These are phyloP conservation scores for Floccularia luteovirens DNA, from an alignment of 768 basidiomycete species.

Conservation along the genomic window DNA sequence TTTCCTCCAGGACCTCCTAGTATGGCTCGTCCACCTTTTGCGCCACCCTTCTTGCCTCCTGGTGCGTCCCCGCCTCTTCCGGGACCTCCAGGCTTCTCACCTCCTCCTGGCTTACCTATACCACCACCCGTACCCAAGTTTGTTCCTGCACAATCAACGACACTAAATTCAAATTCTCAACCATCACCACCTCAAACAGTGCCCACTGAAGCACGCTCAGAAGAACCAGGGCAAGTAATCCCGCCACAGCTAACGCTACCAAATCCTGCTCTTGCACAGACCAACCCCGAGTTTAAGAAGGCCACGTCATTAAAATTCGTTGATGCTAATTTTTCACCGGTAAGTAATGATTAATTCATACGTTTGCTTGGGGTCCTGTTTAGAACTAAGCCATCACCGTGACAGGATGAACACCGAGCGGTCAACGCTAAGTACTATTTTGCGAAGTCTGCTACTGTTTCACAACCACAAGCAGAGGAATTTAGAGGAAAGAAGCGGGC, in stretches of 20 bases:
- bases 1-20: constrained; percentile 15
- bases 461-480: constrained; percentile 35
- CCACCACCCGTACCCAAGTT: constrained; percentile 12
- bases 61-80: constrained; percentile 9
- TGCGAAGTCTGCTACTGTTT: constrained; percentile 31
- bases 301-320: constrained; percentile 63
- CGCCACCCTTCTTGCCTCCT: constrained; percentile 27
- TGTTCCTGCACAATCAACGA: constrained; percentile 7
- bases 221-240: constrained; percentile 12
- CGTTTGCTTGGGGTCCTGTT: constrained; percentile 5
- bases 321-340: constrained; percentile 76
- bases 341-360: constrained; percentile 21
- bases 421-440: constrained; percentile 55
- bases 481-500: constrained; percentile 78
- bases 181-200: constrained; percentile 12
- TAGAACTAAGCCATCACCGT: constrained; percentile 1
- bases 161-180: constrained; percentile 2
- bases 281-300: constrained; percentile 72
- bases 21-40: constrained; percentile 8
- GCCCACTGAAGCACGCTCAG: constrained; percentile 8
- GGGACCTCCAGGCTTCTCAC: constrained; percentile 12
- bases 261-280: constrained; percentile 50
- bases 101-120: constrained; percentile 12
- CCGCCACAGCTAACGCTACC: constrained; percentile 38
- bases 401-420: constrained; percentile 80